Conservation (phyloP, 139 green algal genomes). For the Micractinium conductrix region DNA sequence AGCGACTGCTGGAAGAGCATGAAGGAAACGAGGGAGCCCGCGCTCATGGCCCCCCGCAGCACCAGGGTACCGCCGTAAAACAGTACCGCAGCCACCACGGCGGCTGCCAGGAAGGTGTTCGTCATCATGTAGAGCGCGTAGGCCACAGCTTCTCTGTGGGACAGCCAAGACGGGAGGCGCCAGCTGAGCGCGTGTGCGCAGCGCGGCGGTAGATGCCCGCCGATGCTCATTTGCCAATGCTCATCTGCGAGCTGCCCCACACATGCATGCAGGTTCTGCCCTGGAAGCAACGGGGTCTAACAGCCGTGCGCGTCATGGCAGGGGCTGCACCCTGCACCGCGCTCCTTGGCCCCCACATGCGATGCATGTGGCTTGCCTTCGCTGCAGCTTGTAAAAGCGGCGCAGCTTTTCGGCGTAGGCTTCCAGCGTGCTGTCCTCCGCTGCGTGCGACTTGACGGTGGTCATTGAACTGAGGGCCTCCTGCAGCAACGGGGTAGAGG, state of each 20-base stretch:
- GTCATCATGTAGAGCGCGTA: constrained; percentile 72
- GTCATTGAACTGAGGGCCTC: constrained; percentile 69
- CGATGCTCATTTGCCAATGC: too few species aligned
- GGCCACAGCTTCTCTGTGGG: constrained; percentile 44
- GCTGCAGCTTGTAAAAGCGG: constrained; percentile 56
- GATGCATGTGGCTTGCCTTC: too few species aligned
- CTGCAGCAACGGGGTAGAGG: too few species aligned
- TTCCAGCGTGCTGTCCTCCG: constrained; percentile 57
- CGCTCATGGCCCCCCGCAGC: constrained; percentile 55
- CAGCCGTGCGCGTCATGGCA: too few species aligned
- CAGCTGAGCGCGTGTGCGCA: too few species aligned
- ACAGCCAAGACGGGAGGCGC: too few species aligned
- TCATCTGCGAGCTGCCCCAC: too few species aligned
- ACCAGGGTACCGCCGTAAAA: constrained; percentile 72
- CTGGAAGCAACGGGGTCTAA: too few species aligned
- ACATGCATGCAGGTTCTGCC: too few species aligned
- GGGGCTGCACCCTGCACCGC: not conserved
- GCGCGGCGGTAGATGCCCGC: too few species aligned
- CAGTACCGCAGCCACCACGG: constrained; percentile 67
- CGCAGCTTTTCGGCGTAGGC: constrained; percentile 68
- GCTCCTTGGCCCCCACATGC: too few species aligned
- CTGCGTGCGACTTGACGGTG: constrained; percentile 81
- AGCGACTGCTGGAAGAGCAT: constrained; percentile 88
- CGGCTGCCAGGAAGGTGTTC: constrained; percentile 77
- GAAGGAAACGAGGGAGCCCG: constrained; percentile 76